These are phyloP conservation scores for Corrigiola litoralis DNA, from an alignment of 179 eudicot species.

Conservation along the genomic window DNA sequence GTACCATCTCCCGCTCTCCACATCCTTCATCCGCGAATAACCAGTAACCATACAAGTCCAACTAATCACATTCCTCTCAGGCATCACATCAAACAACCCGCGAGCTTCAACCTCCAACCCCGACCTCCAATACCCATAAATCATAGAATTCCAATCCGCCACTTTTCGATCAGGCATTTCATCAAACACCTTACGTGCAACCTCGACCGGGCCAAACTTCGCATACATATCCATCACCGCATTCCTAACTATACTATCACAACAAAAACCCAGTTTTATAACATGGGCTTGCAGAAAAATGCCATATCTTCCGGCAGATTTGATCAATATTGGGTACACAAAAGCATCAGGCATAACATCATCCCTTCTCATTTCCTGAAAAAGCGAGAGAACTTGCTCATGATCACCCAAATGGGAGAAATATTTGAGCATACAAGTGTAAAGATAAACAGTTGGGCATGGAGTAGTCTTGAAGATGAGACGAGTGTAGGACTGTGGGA, in stretches of 20 bases:
- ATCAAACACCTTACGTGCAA: slow-evolving; percentile 56
- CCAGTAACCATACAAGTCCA: slow-evolving; percentile 77
- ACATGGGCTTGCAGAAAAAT: slow-evolving; percentile 40
- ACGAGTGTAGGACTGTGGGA: slow-evolving; percentile 35
- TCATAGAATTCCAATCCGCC: slow-evolving; percentile 58
- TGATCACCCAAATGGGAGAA: slow-evolving; percentile 30
- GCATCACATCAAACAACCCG: slow-evolving; percentile 46
- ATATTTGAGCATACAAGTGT: slow-evolving; percentile 47
- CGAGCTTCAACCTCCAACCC: slow-evolving; percentile 39
- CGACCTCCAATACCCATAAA: slow-evolving; percentile 69
- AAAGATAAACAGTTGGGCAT: slow-evolving; percentile 28
- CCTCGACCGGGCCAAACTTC: slow-evolving; percentile 39
- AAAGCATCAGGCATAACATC: slow-evolving; percentile 32
- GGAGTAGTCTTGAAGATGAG: slow-evolving; percentile 33
- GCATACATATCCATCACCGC: slow-evolving; percentile 46
- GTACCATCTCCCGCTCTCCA: slow-evolving; percentile 47
- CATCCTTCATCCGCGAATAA: slow-evolving; percentile 41
- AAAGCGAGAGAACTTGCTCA: slow-evolving; percentile 28
- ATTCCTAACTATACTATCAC: slow-evolving; percentile 34
- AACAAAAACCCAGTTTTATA: slow-evolving; percentile 39
- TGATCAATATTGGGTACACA: slow-evolving; percentile 51
- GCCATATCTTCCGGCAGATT: slow-evolving; percentile 45
- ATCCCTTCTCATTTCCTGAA: slow-evolving; percentile 25
- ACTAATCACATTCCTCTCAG: slow-evolving; percentile 46
- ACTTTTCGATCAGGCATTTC: slow-evolving; percentile 47